Conservation (phyloP, 345 rosid species). For the Citrus trifoliata region DNA sequence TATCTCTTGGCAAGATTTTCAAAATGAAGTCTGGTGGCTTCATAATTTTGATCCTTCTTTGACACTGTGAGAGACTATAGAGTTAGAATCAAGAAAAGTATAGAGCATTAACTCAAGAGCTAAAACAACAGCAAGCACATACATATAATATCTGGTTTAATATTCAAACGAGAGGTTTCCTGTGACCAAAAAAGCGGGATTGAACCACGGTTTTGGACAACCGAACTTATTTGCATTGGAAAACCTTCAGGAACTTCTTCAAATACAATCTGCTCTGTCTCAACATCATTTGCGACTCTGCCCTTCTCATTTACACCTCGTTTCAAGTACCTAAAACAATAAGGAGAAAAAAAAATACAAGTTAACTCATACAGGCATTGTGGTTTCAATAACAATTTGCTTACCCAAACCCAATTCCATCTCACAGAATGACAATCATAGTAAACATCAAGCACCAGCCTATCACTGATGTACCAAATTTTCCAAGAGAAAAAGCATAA, state of each 20-base stretch:
- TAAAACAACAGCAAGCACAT: slow-evolving; percentile 32
- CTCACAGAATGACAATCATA: background rate
- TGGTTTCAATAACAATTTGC: background rate
- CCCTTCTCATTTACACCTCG: slow-evolving; percentile 97
- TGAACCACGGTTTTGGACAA: slow-evolving; percentile 98
- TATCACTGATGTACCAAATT: background rate
- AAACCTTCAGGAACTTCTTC: slow-evolving; percentile 69
- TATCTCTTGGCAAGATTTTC: slow-evolving; percentile 87
- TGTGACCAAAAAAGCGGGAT: slow-evolving; percentile 99
- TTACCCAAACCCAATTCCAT: slow-evolving; percentile 1
- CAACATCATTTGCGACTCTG: slow-evolving; percentile 97
- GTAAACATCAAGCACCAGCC: background rate
- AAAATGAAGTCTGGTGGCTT: slow-evolving; percentile 93
- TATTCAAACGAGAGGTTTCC: slow-evolving; percentile 91
- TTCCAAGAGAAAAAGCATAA: background rate
- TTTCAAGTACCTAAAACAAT: slow-evolving; percentile 71
- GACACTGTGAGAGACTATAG: slow-evolving; percentile 58
- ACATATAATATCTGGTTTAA: slow-evolving; percentile 96
- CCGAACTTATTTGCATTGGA: slow-evolving; percentile 80
- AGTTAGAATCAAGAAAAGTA: slow-evolving; percentile 12
- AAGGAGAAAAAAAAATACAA: background rate
- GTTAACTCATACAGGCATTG: background rate
- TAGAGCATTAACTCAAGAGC: slow-evolving; percentile 4
- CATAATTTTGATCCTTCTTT: slow-evolving; percentile 79
- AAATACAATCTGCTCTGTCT: slow-evolving; percentile 93